These are phyloP conservation scores for Curvularia sp. DNA, from an alignment of 2,329 filamentous ascomycete genomes.

Conservation along the genomic window DNA sequence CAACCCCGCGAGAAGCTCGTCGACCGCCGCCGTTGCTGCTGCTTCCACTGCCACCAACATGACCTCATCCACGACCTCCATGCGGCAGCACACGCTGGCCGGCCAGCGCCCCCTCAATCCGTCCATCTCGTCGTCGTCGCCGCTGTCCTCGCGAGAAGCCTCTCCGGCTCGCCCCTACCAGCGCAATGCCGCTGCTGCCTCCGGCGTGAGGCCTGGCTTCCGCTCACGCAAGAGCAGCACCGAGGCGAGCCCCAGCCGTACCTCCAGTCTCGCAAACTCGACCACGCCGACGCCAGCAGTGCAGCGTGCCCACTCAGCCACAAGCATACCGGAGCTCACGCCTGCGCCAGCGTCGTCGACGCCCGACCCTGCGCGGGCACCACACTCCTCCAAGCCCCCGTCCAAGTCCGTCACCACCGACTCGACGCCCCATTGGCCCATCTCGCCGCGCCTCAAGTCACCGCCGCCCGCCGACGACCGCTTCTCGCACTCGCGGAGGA, in stretches of 20 bases:
- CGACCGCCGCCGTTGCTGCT: conserved; percentile 18
- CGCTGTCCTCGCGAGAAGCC: conserved; percentile 56
- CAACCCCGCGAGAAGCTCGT: background rate
- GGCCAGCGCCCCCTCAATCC: conserved; percentile 39
- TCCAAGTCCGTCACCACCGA: conserved; percentile 57
- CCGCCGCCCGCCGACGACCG: conserved; percentile 62
- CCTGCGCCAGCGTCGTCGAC: conserved; percentile 61
- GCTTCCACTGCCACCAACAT: conserved; percentile 16
- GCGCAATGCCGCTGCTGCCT: conserved; percentile 31
- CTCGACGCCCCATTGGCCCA: conserved; percentile 72
- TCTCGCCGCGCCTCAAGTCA: conserved; percentile 78
- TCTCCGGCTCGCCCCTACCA: conserved; percentile 53
- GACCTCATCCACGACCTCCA: conserved; percentile 18
- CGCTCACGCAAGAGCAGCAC: conserved; percentile 55
- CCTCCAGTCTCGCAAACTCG: conserved; percentile 42
- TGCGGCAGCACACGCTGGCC: conserved; percentile 37
- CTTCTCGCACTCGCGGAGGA: conserved; percentile 51
- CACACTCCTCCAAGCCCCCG: conserved; percentile 21
- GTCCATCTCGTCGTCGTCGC: conserved; percentile 50
- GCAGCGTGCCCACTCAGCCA: conserved; percentile 71
- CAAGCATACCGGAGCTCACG: conserved; percentile 70
- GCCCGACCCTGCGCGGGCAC: conserved; percentile 65
- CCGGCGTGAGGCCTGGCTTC: conserved; percentile 38
- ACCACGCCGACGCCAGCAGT: conserved; percentile 58
- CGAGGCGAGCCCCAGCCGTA: conserved; percentile 52